Evolutionary conservation across 2,329 filamentous ascomycete genomes (phyloP).

Genomic region (Ceratocystis lukuohia): DNA sequence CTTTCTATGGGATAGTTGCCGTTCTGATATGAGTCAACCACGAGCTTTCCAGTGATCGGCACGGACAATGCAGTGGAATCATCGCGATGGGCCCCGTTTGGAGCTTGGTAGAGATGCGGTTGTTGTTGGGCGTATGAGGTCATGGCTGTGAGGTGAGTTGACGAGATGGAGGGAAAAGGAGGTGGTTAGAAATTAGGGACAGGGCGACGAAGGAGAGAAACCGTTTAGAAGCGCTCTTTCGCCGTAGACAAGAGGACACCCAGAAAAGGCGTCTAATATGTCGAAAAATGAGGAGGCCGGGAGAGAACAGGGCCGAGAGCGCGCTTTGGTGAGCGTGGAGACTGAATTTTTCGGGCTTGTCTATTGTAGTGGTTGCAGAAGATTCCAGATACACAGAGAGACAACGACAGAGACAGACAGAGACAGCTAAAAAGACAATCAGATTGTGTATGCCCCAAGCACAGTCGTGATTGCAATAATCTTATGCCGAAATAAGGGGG

Average conservation of each 20-base stretch:
- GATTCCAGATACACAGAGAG: not conserved
- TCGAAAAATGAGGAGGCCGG: constrained; percentile 11
- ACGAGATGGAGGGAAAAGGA: not conserved
- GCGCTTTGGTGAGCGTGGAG: not conserved
- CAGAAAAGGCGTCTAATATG: not conserved
- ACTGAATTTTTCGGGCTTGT: no score
- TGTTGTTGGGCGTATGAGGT: constrained; percentile 2
- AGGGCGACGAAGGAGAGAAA: not conserved
- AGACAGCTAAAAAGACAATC: not conserved
- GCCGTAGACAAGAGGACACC: not conserved
- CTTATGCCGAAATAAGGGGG: not conserved
- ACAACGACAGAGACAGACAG: not conserved
- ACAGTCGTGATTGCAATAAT: not conserved
- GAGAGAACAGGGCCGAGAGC: not conserved
- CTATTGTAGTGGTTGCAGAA: not conserved
- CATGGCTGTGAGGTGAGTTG: not conserved
- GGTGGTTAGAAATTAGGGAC: not conserved
- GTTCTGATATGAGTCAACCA: constrained; percentile 18
- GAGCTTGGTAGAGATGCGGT: not conserved
- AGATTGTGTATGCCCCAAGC: not conserved
- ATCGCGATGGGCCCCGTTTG: constrained; percentile 2
- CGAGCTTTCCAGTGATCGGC: constrained; percentile 11
- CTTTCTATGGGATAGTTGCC: constrained; percentile 13
- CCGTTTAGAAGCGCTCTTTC: not conserved
- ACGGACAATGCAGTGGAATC: not conserved